Base-by-base conservation (phyloP, 441 rosid genomes). In the Euphorbia schlechtendalii region DNA sequence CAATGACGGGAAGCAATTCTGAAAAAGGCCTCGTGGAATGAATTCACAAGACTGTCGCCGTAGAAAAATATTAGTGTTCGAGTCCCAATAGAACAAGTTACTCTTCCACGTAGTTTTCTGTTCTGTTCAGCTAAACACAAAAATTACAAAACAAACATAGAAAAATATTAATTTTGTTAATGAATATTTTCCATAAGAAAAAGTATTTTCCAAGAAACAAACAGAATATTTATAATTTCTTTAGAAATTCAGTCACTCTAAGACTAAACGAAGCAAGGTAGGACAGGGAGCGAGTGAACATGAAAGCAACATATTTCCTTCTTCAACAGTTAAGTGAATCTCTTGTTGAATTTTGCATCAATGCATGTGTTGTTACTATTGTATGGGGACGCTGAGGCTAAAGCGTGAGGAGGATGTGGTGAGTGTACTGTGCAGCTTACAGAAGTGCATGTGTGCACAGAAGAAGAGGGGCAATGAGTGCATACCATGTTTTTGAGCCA, bases 401-500 rank as follows among this genome's bases (percentile, higher is more conserved):
- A 1, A 51, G 9, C 4, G 30, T 22, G 8, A 11, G 28, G 53
- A 49, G 10, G 28, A 11, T 8, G 8, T 51, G 8, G 25, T 8
- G 25, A 51, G 12, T 51, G 25, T 51, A 51, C 12, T 18, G 2
- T 9, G 30, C 8, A 22, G 3, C 5, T 2, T 24, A 10, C 3
- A 24, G 28, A 13, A 22, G 5, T 13, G 15, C 28, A 53, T 11
- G 25, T 52, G 25, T 6, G 3, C 20, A 49, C 20, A 49, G 17
- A 53, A 13, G 28, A 0, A 20, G 56, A 25, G 28, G 30, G 17
- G 1, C 5, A 51, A 18, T 8, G 13, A 51, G 5, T n/a, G 17
- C 82, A 56, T 81, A 89, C 96, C 86, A 76, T 68, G 80, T 82
- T 89, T 78, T 89, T 85, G 67, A 89, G 81, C 96, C 96, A 89